Percentiles rank a stretch among this genome's conserved stretches.
Conservation (phyloP, 805 yeast genomes). For the Pichia nanzhaoensis region DNA sequence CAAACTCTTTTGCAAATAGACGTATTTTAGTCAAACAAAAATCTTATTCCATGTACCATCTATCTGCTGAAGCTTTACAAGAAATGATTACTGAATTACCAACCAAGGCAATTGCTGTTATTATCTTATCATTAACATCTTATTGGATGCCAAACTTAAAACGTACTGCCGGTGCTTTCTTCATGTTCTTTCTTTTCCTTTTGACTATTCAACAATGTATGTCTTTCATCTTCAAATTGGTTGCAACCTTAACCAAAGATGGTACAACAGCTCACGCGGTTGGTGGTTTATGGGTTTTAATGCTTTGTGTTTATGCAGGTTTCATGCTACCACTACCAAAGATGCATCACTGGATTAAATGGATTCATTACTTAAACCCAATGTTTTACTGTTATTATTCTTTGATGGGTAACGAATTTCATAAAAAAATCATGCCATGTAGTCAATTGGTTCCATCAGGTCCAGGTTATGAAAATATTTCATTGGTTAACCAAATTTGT, state of each 20-base stretch:
- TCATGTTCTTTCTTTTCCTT: conserved; percentile 40
- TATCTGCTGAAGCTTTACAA: conserved; percentile 59
- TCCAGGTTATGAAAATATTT: conserved; percentile 41
- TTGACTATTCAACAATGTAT: conserved; percentile 42
- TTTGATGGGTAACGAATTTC: conserved; percentile 52
- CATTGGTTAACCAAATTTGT: conserved; percentile 41
- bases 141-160: conserved; percentile 51
- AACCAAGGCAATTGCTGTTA: conserved; percentile 43
- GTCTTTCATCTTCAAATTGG: conserved; percentile 46
- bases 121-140: conserved; percentile 38
- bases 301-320: conserved; percentile 52
- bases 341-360: conserved; percentile 56
- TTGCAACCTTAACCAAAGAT: conserved; percentile 45
- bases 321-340: conserved; percentile 35
- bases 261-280: conserved; percentile 51
- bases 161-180: conserved; percentile 49
- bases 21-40: conserved; percentile 58
- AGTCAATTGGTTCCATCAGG: conserved; percentile 47
- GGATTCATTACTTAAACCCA: conserved; percentile 46
- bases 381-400: conserved; percentile 43
- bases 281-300: conserved; percentile 48
- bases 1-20: conserved; percentile 52
- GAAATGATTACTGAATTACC: conserved; percentile 57
- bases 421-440: conserved; percentile 47
- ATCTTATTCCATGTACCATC: conserved; percentile 55